Evolutionary conservation across 2,329 filamentous ascomycete species (phyloP).

Genomic region (Tolypocladium paradoxum): DNA sequence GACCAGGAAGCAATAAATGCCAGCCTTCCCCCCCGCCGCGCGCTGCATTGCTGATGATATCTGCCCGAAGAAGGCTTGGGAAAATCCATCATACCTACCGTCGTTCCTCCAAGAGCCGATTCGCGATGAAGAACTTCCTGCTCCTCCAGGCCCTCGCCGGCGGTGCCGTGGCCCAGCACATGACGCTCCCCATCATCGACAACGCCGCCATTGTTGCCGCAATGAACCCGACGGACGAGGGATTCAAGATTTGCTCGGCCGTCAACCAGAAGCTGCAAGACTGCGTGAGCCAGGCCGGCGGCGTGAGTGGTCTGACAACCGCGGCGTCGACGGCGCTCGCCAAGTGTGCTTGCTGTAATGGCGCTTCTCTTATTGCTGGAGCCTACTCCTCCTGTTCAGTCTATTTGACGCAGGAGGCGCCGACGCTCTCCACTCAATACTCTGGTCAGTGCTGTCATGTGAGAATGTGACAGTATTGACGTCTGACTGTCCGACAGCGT

Average conservation of each 20-base stretch:
- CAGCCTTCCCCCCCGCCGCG: background rate
- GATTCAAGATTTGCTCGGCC: constrained; percentile 13
- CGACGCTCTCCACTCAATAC: constrained; percentile 10
- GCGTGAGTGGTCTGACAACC: constrained; percentile 10
- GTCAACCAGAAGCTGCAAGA: constrained; percentile 9
- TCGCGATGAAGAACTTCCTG: constrained; percentile 13
- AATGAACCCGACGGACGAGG: constrained; percentile 12
- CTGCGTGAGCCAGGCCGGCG: constrained; percentile 14
- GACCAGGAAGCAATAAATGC: background rate
- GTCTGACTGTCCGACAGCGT: constrained; percentile 8
- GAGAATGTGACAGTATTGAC: background rate
- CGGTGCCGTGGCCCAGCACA: constrained; percentile 15
- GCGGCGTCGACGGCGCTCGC: constrained; percentile 12
- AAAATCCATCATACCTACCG: background rate
- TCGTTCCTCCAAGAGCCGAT: background rate
- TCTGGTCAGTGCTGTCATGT: constrained; percentile 11
- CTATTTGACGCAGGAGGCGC: constrained; percentile 14
- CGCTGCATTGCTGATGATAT: background rate
- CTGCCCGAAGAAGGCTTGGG: background rate
- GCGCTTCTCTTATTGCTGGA: constrained; percentile 9
- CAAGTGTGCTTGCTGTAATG: constrained; percentile 18
- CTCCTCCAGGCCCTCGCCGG: constrained; percentile 12
- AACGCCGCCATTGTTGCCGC: constrained; percentile 12
- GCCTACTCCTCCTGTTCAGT: constrained; percentile 17
- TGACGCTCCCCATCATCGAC: constrained; percentile 9